These are phyloP conservation scores for Proliferodiscus dingleyae DNA, from an alignment of 2,329 filamentous ascomycete genomes.

Conservation along the genomic window DNA sequence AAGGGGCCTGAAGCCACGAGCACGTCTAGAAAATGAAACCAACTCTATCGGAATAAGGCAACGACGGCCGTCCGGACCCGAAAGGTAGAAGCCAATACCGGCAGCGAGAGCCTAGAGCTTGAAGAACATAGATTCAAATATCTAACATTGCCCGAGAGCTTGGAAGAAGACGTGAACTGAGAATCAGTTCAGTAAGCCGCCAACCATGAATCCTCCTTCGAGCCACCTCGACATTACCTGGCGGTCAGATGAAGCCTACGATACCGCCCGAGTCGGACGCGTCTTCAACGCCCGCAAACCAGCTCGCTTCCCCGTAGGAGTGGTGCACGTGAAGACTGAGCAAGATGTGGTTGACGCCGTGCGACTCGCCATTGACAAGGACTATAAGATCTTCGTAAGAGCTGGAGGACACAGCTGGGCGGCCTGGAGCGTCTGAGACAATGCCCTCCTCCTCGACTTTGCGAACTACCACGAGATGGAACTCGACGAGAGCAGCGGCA, in stretches of 20 bases:
- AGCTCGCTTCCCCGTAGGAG: slow-evolving; percentile 36
- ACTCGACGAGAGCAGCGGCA: slow-evolving; percentile 35
- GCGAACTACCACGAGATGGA: slow-evolving; percentile 34
- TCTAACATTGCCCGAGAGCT: too few relatives aligned
- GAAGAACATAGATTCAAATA: too few relatives aligned
- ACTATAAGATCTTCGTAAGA: slow-evolving; percentile 40
- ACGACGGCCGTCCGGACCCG: too few relatives aligned
- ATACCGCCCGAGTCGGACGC: slow-evolving; percentile 35
- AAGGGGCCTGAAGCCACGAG: too few relatives aligned
- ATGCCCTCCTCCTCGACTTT: slow-evolving; percentile 40
- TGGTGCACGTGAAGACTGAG: slow-evolving; percentile 35
- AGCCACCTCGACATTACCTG: background rate
- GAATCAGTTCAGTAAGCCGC: too few relatives aligned
- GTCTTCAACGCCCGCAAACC: slow-evolving; percentile 42
- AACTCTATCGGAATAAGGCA: too few relatives aligned
- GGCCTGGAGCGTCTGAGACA: slow-evolving; percentile 44
- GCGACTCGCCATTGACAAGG: slow-evolving; percentile 32
- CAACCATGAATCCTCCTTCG: too few relatives aligned
- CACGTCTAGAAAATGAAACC: too few relatives aligned
- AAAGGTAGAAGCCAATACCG: too few relatives aligned
- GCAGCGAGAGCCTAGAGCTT: too few relatives aligned
- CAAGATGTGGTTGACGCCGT: slow-evolving; percentile 36
- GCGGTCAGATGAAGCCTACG: slow-evolving; percentile 25
- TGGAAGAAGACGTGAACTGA: too few relatives aligned
- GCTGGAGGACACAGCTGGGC: slow-evolving; percentile 47